Evolutionary conservation across 257 asterid genomes (phyloP), one percentile per base, ranked within the genome.

Genomic region (Solanum lignicaule): DNA sequence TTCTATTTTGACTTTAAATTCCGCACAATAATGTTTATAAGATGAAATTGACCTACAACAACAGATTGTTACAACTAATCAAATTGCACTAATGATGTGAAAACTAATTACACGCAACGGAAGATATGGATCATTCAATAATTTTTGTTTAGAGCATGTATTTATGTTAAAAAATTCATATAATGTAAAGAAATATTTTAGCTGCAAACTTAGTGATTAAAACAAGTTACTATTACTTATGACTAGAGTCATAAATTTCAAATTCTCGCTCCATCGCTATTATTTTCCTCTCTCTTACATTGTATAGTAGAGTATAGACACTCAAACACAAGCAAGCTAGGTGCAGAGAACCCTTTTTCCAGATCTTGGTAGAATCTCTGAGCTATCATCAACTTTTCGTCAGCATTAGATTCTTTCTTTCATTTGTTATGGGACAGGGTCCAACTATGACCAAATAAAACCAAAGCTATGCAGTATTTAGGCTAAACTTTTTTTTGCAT

Each of bases 371-470:
- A 78, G 91, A 89, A 91, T 90, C 91, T 90, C 89, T 87, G 88
- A 75, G 25, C 65, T 86, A 71, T 32, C 76, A 58, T 82, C 83
- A 62, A 89, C 91, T 89, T 89, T 89, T 91, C 87, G 89, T 90
- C 90, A 88, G 87, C 90, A 88, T 29, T 48, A 48, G 86, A 48
- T 82, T 82, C 86, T 46, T 27, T 86, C 86, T 87, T 86, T 89
- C 21, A 86, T 86, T 48, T 23, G 25, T 43, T 82, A 6, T 29
- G 21, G 71, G 90, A 74, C 89, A 69, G 87, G n/a, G 89, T 88
- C 92, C 87, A 88, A 88, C 89, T 66, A 88, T 90, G 86, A 87
- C 89, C 91, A 83, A 91, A 88, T 87, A 86, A 89, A 85, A 89
- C 90, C 23, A 87, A 27, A 62, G 87, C 66, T 89, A 81, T 68